Evolutionary conservation across 768 basidiomycete genomes (phyloP).

Genomic region (Cantharellus anzutake): DNA sequence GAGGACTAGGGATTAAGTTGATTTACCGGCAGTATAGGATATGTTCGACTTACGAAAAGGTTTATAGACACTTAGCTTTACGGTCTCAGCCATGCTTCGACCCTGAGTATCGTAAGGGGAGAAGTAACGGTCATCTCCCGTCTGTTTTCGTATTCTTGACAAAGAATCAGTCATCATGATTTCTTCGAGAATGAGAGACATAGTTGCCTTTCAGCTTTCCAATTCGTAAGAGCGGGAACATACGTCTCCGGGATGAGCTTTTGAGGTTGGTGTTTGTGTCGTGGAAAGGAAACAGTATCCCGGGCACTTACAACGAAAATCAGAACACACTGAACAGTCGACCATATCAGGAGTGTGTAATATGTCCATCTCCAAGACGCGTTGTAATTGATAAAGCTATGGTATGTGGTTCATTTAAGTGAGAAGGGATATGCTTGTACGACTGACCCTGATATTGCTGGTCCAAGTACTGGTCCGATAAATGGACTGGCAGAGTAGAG

Average conservation of each 20-base stretch:
- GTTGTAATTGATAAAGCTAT: not conserved
- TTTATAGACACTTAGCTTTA: constrained; percentile 40
- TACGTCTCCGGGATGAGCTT: constrained; percentile 61
- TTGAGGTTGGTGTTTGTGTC: not conserved
- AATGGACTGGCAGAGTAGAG: constrained; percentile 36
- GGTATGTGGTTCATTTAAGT: not conserved
- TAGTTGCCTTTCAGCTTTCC: constrained; percentile 33
- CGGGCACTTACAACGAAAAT: constrained; percentile 29
- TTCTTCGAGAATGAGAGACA: not conserved
- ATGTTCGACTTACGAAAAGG: constrained; percentile 42
- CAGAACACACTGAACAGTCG: constrained; percentile 30
- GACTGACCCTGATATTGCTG: no score
- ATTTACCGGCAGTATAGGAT: constrained; percentile 6
- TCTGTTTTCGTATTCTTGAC: constrained; percentile 32
- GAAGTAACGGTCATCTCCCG: constrained; percentile 33
- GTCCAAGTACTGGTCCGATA: constrained; percentile 33
- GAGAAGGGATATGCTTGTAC: no score
- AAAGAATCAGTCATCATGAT: not conserved
- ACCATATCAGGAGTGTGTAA: constrained; percentile 51
- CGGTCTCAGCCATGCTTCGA: constrained; percentile 25
- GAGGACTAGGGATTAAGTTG: constrained; percentile 1
- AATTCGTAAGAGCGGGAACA: constrained; percentile 35
- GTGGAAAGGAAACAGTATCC: not conserved
- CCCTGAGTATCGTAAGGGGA: constrained; percentile 39
- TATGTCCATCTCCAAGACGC: constrained; percentile 57